Evolutionary conservation across 2,329 filamentous ascomycete species (phyloP).

Genomic region (Aureobasidium lini): DNA sequence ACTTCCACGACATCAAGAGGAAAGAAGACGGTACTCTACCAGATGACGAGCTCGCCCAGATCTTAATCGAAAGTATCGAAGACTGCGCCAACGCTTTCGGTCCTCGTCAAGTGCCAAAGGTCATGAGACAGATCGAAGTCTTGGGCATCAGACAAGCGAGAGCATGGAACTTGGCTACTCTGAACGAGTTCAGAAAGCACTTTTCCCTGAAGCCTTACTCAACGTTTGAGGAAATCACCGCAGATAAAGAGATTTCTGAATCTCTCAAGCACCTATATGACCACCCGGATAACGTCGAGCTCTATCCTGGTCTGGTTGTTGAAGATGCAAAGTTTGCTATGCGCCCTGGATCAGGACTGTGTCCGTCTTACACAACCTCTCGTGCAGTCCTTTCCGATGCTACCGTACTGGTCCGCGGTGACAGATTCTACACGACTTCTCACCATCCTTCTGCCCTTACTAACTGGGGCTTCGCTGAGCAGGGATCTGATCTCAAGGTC

Average conservation of each 20-base stretch:
- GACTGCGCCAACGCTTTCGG: slow-evolving; percentile 55
- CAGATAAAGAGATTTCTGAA: slow-evolving; percentile 48
- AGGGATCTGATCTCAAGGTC: slow-evolving; percentile 35
- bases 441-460: slow-evolving; percentile 31
- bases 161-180: slow-evolving; percentile 52
- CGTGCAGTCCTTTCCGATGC: slow-evolving; percentile 54
- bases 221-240: slow-evolving; percentile 53
- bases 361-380: slow-evolving; percentile 47
- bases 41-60: slow-evolving; percentile 50
- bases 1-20: slow-evolving; percentile 26
- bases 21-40: slow-evolving; percentile 44
- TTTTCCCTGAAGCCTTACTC: slow-evolving; percentile 52
- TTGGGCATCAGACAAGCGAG: slow-evolving; percentile 56
- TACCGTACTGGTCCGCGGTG: slow-evolving; percentile 50
- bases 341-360: slow-evolving; percentile 46
- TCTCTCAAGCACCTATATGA: slow-evolving; percentile 53
- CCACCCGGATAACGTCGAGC: slow-evolving; percentile 58
- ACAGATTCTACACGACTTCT: slow-evolving; percentile 50
- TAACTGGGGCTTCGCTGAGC: slow-evolving; percentile 42
- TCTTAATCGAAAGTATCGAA: slow-evolving; percentile 53
- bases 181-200: slow-evolving; percentile 60
- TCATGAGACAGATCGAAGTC: slow-evolving; percentile 54
- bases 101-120: slow-evolving; percentile 50
- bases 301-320: slow-evolving; percentile 62
- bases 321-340: slow-evolving; percentile 49